Percentiles rank a stretch among this genome's conserved stretches.
phyloP scores from a whole-genome alignment of 805 yeast genomes.

The Starmerella cellae region DNA sequence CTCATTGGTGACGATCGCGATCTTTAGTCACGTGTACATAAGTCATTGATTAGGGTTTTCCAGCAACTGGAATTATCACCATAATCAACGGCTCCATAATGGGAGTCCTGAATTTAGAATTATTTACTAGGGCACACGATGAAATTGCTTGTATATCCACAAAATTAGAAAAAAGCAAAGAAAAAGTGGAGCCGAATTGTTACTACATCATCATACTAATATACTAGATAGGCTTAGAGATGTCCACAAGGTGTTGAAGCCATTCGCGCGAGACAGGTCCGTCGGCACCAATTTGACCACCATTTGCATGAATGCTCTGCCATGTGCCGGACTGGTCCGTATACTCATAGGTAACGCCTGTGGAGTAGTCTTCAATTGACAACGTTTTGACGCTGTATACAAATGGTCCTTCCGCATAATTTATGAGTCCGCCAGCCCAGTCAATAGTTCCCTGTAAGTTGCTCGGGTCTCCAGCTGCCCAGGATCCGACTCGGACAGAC shows the following conservation, averaged over 20 bases:
- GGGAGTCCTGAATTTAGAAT: no score
- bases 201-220: no score
- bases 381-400: constrained; percentile 49
- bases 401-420: constrained; percentile 36
- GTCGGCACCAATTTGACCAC: constrained; percentile 43
- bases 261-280: constrained; percentile 19
- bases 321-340: constrained; percentile 31
- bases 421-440: constrained; percentile 61
- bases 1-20: constrained; percentile 16
- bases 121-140: no score
- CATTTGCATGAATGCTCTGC: constrained; percentile 31
- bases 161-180: no score
- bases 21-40: constrained; percentile 2
- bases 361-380: constrained; percentile 45
- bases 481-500: constrained; percentile 45
- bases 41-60: no score
- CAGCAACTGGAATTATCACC: no score
- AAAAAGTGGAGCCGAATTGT: no score
- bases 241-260: constrained; percentile 26
- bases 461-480: constrained; percentile 37
- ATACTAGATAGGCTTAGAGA: constrained; percentile 22
- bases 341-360: constrained; percentile 34
- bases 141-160: no score
- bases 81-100: no score
- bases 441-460: constrained; percentile 49